Conservation (phyloP, 345 rosid species). For the Linum trigynum region DNA sequence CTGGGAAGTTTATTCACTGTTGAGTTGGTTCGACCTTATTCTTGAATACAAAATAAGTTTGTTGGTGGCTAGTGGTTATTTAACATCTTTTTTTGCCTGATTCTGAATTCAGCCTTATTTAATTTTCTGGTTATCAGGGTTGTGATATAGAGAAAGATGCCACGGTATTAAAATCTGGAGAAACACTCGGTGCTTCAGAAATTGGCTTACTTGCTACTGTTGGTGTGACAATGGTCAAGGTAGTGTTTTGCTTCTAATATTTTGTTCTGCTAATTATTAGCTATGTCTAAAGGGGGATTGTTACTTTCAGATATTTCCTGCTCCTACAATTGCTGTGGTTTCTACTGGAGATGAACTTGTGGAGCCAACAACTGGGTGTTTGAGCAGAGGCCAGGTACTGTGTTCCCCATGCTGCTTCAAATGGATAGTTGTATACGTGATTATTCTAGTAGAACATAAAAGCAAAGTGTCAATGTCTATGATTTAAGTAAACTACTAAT, state of each 20-base stretch:
- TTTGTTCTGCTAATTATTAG: slow-evolving; percentile 9
- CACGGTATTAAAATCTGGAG: slow-evolving; percentile 59
- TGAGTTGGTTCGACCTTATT: no score
- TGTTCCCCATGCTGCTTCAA: not conserved
- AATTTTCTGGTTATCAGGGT: slow-evolving; percentile 43
- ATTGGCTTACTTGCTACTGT: slow-evolving; percentile 82
- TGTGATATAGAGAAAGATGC: slow-evolving; percentile 71
- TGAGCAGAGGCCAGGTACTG: slow-evolving; percentile 83
- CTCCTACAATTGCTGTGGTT: slow-evolving; percentile 76
- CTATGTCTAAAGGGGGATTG: slow-evolving; percentile 7
- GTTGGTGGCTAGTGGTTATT: not conserved
- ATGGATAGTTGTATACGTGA: not conserved
- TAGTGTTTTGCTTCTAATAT: slow-evolving; percentile 17
- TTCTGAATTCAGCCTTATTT: slow-evolving; percentile 9
- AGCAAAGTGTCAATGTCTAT: not conserved
- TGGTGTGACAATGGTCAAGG: slow-evolving; percentile 78
- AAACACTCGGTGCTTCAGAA: slow-evolving; percentile 80
- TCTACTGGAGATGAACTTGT: slow-evolving; percentile 96
- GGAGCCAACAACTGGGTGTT: slow-evolving; percentile 45
- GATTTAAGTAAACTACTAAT: no score
- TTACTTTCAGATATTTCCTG: slow-evolving; percentile 57
- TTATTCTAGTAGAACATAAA: not conserved
- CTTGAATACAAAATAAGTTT: no score
- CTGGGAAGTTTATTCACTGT: no score
- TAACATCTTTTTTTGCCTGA: not conserved